Percentiles rank a stretch among this genome's conserved stretches.
These are phyloP conservation scores for Plantago major DNA, from an alignment of 257 asterid genomes.

Conservation along the genomic window DNA sequence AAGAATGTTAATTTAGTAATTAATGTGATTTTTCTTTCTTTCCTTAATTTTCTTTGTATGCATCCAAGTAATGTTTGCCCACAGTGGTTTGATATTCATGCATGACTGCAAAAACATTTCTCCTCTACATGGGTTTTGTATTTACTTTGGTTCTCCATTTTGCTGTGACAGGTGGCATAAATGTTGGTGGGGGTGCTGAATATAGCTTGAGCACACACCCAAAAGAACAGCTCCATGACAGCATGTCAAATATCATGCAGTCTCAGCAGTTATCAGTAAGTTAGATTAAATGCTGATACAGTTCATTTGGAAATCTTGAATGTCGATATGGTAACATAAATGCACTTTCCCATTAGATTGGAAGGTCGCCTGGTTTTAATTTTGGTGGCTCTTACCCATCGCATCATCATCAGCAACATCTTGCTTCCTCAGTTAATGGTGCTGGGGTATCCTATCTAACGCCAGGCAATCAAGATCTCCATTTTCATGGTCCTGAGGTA, in stretches of 20 bases:
- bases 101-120: too few relatives aligned
- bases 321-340: constrained; percentile 17
- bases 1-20: too few relatives aligned
- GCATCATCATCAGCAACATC: constrained; percentile 75
- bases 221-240: constrained; percentile 79
- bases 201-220: constrained; percentile 54
- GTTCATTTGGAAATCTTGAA: constrained; percentile 19
- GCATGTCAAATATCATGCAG: constrained; percentile 60
- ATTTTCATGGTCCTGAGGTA: constrained; percentile 73
- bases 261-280: constrained; percentile 76
- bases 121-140: too few relatives aligned
- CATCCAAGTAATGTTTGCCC: too few relatives aligned
- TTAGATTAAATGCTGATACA: constrained; percentile 17
- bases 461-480: constrained; percentile 67
- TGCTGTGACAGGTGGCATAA: constrained; percentile 33
- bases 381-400: constrained; percentile 73
- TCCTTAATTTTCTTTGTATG: too few relatives aligned
- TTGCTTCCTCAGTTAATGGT: constrained; percentile 59
- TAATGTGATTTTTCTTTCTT: too few relatives aligned
- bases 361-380: constrained; percentile 69
- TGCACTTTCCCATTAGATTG: constrained; percentile 48
- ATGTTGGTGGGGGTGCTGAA: constrained; percentile 55
- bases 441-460: constrained; percentile 57
- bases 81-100: too few relatives aligned
- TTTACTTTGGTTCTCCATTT: neutral